Conservation (phyloP, 768 basidiomycete genomes). For the Ramaria rubella region DNA sequence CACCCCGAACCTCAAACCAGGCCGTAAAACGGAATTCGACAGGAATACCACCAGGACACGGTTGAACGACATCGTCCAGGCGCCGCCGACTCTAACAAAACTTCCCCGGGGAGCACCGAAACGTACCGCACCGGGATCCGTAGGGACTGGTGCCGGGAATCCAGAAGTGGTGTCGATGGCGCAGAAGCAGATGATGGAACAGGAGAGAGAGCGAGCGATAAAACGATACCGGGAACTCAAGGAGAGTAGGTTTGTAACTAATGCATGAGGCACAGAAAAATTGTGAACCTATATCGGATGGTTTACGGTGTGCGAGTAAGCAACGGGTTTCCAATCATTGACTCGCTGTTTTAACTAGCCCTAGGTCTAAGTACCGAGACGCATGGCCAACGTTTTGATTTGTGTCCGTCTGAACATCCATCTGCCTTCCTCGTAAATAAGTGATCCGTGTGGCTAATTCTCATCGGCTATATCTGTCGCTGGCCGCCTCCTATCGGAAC, state of each 20-base stretch:
- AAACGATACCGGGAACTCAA: slow-evolving; percentile 63
- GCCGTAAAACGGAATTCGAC: slow-evolving; percentile 11
- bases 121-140: slow-evolving; percentile 13
- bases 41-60: slow-evolving; percentile 44
- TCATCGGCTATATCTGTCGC: no score
- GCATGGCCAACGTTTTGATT: no score
- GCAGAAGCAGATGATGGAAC: slow-evolving; percentile 71
- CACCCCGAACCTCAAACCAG: slow-evolving; percentile 45
- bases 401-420: no score
- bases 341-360: no score
- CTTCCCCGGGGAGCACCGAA: slow-evolving; percentile 42
- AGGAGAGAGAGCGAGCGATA: slow-evolving; percentile 65
- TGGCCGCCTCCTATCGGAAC: no score
- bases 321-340: no score
- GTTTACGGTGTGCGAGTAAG: no score
- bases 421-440: no score
- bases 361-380: no score
- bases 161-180: slow-evolving; percentile 59
- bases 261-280: no score
- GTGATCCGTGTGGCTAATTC: no score
- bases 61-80: slow-evolving; percentile 64
- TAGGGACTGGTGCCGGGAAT: slow-evolving; percentile 14
- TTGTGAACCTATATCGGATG: no score
- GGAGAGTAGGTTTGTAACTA: slow-evolving; percentile 27
- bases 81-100: slow-evolving; percentile 56